Conservation (phyloP, 768 basidiomycete genomes). For the Postia placenta region DNA sequence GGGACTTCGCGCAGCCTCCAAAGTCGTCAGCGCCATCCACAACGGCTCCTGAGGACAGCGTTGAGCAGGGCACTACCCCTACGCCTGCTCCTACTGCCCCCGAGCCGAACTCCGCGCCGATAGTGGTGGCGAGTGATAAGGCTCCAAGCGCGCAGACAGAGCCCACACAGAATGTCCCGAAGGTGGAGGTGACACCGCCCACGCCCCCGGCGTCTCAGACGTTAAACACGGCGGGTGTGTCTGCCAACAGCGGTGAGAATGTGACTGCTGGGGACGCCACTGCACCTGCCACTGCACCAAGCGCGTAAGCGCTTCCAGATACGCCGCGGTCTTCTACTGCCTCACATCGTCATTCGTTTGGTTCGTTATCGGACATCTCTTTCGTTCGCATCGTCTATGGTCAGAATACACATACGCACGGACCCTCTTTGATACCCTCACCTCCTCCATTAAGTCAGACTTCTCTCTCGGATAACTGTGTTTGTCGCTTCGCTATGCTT, state of each 20-base stretch:
- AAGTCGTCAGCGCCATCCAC: conserved; percentile 7
- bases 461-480: too few relatives aligned
- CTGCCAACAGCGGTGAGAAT: not conserved
- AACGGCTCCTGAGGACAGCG: not conserved
- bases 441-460: too few relatives aligned
- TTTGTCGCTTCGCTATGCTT: too few relatives aligned
- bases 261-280: too few relatives aligned
- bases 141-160: conserved; percentile 4
- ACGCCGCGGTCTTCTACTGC: not conserved
- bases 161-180: conserved; percentile 6
- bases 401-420: not conserved
- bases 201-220: conserved; percentile 14
- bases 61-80: not conserved
- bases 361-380: not conserved
- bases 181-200: conserved; percentile 15
- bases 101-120: conserved; percentile 2
- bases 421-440: not conserved
- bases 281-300: not conserved
- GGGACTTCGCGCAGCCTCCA: conserved; percentile 60
- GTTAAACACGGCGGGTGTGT: not conserved
- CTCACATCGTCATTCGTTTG: not conserved
- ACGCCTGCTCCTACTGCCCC: conserved; percentile 3
- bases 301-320: not conserved
- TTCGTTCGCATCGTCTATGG: not conserved
- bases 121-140: not conserved